Evolutionary conservation across 306 rosid species (phyloP).

Genomic region (Quercus dentata): DNA sequence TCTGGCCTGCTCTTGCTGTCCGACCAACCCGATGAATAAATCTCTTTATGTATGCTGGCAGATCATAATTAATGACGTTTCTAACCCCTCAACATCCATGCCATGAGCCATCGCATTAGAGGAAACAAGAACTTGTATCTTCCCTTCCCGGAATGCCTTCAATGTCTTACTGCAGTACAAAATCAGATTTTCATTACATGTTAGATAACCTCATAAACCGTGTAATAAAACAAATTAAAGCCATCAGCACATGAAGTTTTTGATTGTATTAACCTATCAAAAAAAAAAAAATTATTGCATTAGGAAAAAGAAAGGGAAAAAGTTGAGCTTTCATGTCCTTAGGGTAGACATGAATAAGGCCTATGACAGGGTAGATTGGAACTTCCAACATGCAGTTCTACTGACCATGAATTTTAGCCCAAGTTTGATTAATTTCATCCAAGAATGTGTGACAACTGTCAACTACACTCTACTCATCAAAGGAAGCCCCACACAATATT

Average conservation of each 20-base stretch:
- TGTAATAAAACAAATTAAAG: neutral
- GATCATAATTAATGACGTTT: conserved; percentile 80
- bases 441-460: no score
- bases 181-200: conserved; percentile 9
- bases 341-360: no score
- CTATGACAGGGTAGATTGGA: no score
- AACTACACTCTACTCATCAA: no score
- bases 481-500: no score
- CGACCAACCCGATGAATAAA: conserved; percentile 93
- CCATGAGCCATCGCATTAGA: conserved; percentile 99
- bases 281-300: no score
- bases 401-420: no score
- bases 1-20: conserved; percentile 92
- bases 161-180: conserved; percentile 68
- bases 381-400: no score
- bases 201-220: neutral
- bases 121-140: conserved; percentile 82
- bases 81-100: conserved; percentile 91
- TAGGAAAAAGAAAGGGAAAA: no score
- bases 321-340: no score
- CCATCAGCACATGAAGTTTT: neutral
- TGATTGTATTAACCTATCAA: no score
- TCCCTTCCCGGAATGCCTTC: conserved; percentile 72
- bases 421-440: no score
- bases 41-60: conserved; percentile 77